Evolutionary conservation across 1,284 basidiomycete species (phyloP).

Genomic region (Papiliotrema laurentii): DNA sequence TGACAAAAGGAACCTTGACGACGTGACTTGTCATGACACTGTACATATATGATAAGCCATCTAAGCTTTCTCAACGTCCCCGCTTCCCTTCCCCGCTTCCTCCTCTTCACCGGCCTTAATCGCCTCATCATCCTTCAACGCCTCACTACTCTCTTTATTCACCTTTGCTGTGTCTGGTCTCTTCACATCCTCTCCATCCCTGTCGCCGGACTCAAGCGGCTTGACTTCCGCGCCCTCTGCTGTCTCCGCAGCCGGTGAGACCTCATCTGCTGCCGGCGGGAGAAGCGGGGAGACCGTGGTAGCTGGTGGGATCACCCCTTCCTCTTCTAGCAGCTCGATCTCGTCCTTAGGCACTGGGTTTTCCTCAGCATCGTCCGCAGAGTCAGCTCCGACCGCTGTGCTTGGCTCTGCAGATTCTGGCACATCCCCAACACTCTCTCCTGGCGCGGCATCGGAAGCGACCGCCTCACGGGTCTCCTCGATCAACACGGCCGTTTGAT

Average conservation of each 20-base stretch:
- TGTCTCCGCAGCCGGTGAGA: no score
- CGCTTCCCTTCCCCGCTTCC: background rate
- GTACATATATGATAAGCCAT: no score
- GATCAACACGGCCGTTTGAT: slow-evolving; percentile 19
- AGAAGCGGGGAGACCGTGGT: slow-evolving; percentile 10
- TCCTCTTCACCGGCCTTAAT: no score
- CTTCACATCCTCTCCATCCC: no score
- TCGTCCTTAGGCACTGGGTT: slow-evolving; percentile 29
- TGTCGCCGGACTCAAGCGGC: no score
- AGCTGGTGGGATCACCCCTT: slow-evolving; percentile 21
- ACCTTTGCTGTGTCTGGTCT: no score
- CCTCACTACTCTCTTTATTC: no score
- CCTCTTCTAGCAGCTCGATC: slow-evolving; percentile 34
- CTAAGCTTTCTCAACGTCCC: no score
- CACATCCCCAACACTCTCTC: background rate
- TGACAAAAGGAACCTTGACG: no score
- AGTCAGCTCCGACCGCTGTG: no score
- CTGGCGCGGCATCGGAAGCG: background rate
- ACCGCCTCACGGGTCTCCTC: slow-evolving; percentile 1
- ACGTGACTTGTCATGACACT: no score
- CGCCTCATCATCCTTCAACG: no score
- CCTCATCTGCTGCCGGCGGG: background rate
- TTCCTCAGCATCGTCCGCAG: background rate
- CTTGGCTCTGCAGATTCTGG: background rate
- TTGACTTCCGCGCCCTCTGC: background rate